A percentile compares a stretch with the other conserved stretches of the same genome.
These are phyloP conservation scores for Taphrina pruni DNA, from an alignment of 1,139 yeast genomes.

Conservation along the genomic window DNA sequence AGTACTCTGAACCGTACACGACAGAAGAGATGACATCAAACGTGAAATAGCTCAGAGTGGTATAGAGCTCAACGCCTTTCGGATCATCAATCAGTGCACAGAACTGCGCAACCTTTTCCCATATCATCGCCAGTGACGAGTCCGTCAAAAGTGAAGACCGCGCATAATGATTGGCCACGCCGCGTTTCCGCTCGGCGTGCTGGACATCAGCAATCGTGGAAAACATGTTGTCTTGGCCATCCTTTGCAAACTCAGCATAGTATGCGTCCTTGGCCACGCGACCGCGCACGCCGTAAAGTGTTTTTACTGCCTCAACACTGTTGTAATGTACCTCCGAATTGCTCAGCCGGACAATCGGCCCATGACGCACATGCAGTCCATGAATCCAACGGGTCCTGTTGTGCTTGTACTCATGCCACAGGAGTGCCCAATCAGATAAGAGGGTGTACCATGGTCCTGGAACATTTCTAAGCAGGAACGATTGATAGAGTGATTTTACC, in stretches of 20 bases:
- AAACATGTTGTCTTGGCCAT: slow-evolving; percentile 65
- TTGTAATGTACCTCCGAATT: slow-evolving; percentile 69
- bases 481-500: background rate
- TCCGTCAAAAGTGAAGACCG: slow-evolving; percentile 43
- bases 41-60: slow-evolving; percentile 70
- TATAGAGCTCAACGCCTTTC: slow-evolving; percentile 61
- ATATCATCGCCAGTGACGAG: background rate
- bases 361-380: slow-evolving; percentile 62
- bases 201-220: slow-evolving; percentile 59
- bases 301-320: slow-evolving; percentile 61
- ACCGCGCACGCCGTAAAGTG: slow-evolving; percentile 58
- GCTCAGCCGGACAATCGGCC: slow-evolving; percentile 65
- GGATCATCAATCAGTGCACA: slow-evolving; percentile 49
- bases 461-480: background rate
- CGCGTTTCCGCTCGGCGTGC: slow-evolving; percentile 57
- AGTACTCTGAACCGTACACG: slow-evolving; percentile 60
- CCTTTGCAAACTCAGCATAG: slow-evolving; percentile 68
- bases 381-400: slow-evolving; percentile 52
- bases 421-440: background rate
- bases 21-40: slow-evolving; percentile 72
- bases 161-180: slow-evolving; percentile 48
- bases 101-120: slow-evolving; percentile 49
- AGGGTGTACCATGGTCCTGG: slow-evolving; percentile 17
- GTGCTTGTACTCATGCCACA: slow-evolving; percentile 9
- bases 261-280: slow-evolving; percentile 67